A percentile compares a stretch with the other conserved stretches of the same genome.
Evolutionary conservation across 2,329 filamentous ascomycete genomes (phyloP).

Genomic region (Metarhizium humberi): DNA sequence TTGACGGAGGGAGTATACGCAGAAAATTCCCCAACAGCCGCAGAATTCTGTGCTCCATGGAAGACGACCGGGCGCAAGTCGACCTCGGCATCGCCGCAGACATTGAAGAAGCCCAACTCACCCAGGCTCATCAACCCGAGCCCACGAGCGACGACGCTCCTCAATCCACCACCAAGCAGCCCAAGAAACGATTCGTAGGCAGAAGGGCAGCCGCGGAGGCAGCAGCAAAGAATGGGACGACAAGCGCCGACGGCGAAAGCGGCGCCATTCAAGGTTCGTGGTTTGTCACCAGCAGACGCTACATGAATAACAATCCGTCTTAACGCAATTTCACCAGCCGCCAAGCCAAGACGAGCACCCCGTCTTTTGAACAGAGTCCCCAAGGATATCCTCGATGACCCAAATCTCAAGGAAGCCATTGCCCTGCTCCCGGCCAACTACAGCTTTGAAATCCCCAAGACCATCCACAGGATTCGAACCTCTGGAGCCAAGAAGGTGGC

Average conservation of each 20-base stretch:
- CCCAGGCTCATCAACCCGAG: conserved; percentile 17
- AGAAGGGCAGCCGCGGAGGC: conserved; percentile 62
- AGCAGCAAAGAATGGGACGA: conserved; percentile 32
- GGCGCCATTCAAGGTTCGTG: conserved; percentile 42
- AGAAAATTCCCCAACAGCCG: too few relatives aligned
- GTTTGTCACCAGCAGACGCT: background rate
- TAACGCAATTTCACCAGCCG: conserved; percentile 37
- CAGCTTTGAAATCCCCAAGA: conserved; percentile 97
- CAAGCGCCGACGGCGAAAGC: conserved; percentile 16
- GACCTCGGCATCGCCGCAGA: conserved; percentile 63
- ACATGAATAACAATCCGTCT: background rate
- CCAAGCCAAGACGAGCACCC: conserved; percentile 61
- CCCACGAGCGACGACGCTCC: background rate
- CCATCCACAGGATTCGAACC: conserved; percentile 84
- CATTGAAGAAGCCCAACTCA: conserved; percentile 41
- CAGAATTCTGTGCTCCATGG: conserved; percentile 41
- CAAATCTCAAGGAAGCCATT: conserved; percentile 80
- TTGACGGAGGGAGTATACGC: too few relatives aligned
- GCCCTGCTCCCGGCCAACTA: conserved; percentile 88
- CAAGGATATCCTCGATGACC: conserved; percentile 73
- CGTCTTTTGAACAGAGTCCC: conserved; percentile 89
- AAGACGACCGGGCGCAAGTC: conserved; percentile 62
- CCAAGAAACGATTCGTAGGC: conserved; percentile 88
- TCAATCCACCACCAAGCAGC: conserved; percentile 47
- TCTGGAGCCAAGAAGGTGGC: conserved; percentile 74